A percentile compares a stretch with the other conserved stretches of the same genome.
These are phyloP conservation scores for Hericium coralloides DNA, from an alignment of 768 basidiomycete genomes.

Conservation along the genomic window DNA sequence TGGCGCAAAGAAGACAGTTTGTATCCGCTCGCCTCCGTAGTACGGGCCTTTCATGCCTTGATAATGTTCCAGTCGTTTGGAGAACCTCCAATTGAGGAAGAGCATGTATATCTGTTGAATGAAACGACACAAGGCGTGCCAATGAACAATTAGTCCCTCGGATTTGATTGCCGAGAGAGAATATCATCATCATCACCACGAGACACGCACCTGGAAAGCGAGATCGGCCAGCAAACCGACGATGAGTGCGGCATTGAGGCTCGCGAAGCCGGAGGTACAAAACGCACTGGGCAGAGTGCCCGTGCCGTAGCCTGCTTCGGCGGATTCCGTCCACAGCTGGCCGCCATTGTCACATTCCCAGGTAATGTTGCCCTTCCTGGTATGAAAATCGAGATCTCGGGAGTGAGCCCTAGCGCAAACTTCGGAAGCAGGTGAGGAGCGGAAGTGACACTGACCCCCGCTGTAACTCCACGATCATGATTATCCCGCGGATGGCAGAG, in stretches of 20 bases:
- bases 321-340: background rate
- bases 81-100: conserved; percentile 69
- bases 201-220: background rate
- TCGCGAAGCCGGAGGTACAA: background rate
- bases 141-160: background rate
- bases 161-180: background rate
- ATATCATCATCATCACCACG: background rate
- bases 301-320: background rate
- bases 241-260: background rate
- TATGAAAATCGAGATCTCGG: too few species aligned
- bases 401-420: background rate
- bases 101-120: conserved; percentile 57
- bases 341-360: background rate
- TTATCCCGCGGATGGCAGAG: conserved; percentile 15
- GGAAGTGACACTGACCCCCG: background rate
- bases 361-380: background rate
- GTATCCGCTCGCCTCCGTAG: conserved; percentile 41
- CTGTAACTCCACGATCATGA: background rate
- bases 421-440: background rate
- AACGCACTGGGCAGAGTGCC: background rate
- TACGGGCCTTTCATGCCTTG: conserved; percentile 52
- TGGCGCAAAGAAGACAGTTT: background rate
- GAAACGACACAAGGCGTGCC: background rate
- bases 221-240: background rate
- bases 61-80: conserved; percentile 62